These are phyloP conservation scores for Pinus tabuliformis DNA, from an alignment of 75 land plant genomes.

Conservation along the genomic window DNA sequence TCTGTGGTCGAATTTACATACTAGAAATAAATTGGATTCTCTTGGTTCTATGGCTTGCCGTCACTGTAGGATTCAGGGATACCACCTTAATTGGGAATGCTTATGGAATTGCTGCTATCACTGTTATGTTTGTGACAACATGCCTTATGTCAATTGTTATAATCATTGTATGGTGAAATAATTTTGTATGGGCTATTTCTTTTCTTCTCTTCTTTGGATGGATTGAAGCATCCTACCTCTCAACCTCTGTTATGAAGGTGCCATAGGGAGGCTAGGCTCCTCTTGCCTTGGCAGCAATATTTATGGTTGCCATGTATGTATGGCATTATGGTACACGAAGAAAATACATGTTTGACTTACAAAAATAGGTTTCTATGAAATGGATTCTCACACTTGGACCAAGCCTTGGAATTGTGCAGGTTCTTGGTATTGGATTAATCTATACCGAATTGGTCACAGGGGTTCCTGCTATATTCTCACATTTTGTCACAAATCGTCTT, in stretches of 20 bases:
- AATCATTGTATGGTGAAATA: slow-evolving; percentile 68
- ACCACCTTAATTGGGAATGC: slow-evolving; percentile 81
- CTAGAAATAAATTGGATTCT: slow-evolving; percentile 91
- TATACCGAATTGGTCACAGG: too few relatives aligned
- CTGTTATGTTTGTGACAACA: slow-evolving; percentile 86
- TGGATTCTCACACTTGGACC: too few relatives aligned
- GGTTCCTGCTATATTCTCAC: too few relatives aligned
- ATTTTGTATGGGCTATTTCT: slow-evolving; percentile 22
- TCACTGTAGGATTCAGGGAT: slow-evolving; percentile 64
- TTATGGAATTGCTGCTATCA: slow-evolving; percentile 76
- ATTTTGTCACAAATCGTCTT: too few relatives aligned
- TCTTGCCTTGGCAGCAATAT: too few relatives aligned
- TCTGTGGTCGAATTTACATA: slow-evolving; percentile 77
- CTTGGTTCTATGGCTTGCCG: slow-evolving; percentile 63
- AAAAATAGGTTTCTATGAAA: too few relatives aligned
- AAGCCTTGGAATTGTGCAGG: too few relatives aligned
- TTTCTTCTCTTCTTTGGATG: slow-evolving; percentile 58
- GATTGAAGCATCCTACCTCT: slow-evolving; percentile 39
- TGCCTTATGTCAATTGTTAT: slow-evolving; percentile 79
- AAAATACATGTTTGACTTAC: too few relatives aligned
- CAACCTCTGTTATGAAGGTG: slow-evolving; percentile 46
- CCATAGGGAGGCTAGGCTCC: slow-evolving; percentile 59
- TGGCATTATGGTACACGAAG: too few relatives aligned
- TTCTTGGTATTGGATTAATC: too few relatives aligned
- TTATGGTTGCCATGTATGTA: too few relatives aligned